Evolutionary conservation across 2,329 filamentous ascomycete genomes (phyloP).

Genomic region (Pseudogymnoascus sp.): DNA sequence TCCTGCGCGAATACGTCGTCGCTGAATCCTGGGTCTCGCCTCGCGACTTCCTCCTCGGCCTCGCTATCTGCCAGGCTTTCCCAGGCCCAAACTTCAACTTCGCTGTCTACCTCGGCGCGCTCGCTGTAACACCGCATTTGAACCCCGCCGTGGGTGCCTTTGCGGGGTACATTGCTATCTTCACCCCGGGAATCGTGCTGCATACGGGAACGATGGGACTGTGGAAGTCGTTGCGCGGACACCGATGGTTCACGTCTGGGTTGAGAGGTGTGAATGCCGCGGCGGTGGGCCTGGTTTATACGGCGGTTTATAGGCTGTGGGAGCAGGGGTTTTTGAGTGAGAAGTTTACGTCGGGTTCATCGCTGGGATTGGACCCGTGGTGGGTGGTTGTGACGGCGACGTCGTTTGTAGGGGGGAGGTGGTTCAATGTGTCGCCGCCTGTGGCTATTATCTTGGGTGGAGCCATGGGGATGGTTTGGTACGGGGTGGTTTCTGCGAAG

Average conservation of each 20-base stretch:
- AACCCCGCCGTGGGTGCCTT: slow-evolving; percentile 31
- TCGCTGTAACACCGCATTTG: slow-evolving; percentile 33
- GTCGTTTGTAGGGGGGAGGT: slow-evolving; percentile 39
- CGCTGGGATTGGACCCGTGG: slow-evolving; percentile 51
- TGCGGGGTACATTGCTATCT: slow-evolving; percentile 45
- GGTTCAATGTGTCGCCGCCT: slow-evolving; percentile 38
- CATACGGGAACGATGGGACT: slow-evolving; percentile 46
- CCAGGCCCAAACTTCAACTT: slow-evolving; percentile 57
- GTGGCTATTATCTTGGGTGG: slow-evolving; percentile 39
- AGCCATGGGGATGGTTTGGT: slow-evolving; percentile 39
- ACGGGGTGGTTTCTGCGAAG: slow-evolving; percentile 31
- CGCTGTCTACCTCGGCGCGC: slow-evolving; percentile 47
- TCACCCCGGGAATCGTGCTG: slow-evolving; percentile 40
- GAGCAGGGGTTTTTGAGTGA: slow-evolving; percentile 51
- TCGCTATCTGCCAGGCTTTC: slow-evolving; percentile 64
- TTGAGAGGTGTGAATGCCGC: slow-evolving; percentile 51
- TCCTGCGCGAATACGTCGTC: slow-evolving; percentile 55
- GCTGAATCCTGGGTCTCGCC: slow-evolving; percentile 61
- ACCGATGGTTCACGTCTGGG: slow-evolving; percentile 39
- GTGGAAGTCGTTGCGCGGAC: slow-evolving; percentile 42
- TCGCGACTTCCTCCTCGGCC: slow-evolving; percentile 63
- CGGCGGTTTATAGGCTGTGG: slow-evolving; percentile 55
- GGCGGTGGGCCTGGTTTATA: slow-evolving; percentile 54
- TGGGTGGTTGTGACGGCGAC: slow-evolving; percentile 52
- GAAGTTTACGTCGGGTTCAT: slow-evolving; percentile 39